phyloP scores from a whole-genome alignment of 225 moss, liverwort and hornwort genomes.

The Bryoerythrophyllum caledonicum region DNA sequence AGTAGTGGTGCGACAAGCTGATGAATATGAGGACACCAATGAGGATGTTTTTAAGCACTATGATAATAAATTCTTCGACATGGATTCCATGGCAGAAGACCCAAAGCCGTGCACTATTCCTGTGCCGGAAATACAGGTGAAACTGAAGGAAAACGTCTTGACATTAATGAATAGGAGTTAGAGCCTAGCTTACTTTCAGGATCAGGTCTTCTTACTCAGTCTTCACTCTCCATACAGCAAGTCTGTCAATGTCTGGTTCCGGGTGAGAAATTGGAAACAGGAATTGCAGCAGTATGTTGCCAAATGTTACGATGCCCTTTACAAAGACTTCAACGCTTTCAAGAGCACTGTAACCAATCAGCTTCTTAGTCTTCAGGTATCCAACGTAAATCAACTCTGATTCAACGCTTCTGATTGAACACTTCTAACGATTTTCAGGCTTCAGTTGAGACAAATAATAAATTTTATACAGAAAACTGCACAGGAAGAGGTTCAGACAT shows the following conservation, averaged over 20 bases:
- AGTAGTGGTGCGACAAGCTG: conserved; percentile 16
- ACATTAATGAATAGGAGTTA: too few species aligned
- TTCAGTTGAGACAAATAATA: background rate
- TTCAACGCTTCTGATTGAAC: too few species aligned
- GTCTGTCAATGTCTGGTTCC: too few species aligned
- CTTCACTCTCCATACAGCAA: too few species aligned
- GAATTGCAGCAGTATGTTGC: conserved; percentile 56
- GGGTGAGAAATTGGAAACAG: conserved; percentile 35
- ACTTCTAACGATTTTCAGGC: too few species aligned
- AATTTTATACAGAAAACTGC: conserved; percentile 14
- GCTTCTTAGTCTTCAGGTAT: conserved; percentile 50
- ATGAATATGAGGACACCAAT: conserved; percentile 26
- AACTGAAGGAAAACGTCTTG: background rate
- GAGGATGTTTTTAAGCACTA: conserved; percentile 31
- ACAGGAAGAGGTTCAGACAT: conserved; percentile 39
- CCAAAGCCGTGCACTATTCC: conserved; percentile 7
- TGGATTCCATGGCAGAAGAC: conserved; percentile 18
- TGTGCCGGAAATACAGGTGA: conserved; percentile 43
- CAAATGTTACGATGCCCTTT: conserved; percentile 45
- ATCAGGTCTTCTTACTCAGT: too few species aligned
- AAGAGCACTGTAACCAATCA: conserved; percentile 46
- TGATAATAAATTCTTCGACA: conserved; percentile 43
- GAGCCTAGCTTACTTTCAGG: too few species aligned
- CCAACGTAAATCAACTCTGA: too few species aligned
- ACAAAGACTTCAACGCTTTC: conserved; percentile 47